Evolutionary conservation across 2,329 filamentous ascomycete species (phyloP), one percentile per base, ranked within the genome.

Genomic region (Talaromyces sp.): DNA sequence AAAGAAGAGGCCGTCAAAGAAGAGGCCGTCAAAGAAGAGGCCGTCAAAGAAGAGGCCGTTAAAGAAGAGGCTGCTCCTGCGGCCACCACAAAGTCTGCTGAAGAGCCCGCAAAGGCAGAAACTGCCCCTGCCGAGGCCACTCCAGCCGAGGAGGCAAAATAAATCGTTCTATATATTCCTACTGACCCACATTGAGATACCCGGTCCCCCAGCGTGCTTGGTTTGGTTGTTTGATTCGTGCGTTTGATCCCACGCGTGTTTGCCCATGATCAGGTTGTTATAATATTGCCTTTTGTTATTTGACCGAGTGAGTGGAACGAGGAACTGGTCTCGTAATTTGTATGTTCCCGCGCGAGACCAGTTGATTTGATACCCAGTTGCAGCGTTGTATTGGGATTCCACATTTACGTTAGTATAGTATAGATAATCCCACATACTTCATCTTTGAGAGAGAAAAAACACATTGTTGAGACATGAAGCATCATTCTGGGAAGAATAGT

Each of bases 321-420:
- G 52, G n/a, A 52, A 57, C 57, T 60, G 44, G 58, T 42, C 47
- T 50, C 18, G 36, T 56, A 57, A 52, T 56, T 56, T 28, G 42
- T 18, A 18, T 56, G 44, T 51, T 33, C 40, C 28, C 33, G 23
- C 50, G 63, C 10, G 56, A 12, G 59, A 57, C 52, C 51, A 53
- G 62, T 60, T 62, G 64, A 34, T 51, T 65, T 65, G 66, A 68
- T 68, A 68, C 66, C 66, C 62, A 59, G 63, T 63, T 58, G 56
- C 61, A 56, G 60, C 62, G 62, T 63, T 62, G 23, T 47, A 58
- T 65, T 60, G 64, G 64, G 8, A 36, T 40, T 55, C 60, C 52
- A 34, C 18, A 51, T 51, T 51, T 51, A 28, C 44, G 4, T 51
- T 53, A 31, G 12, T 53, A 30, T 23, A 53, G 27, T 31, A 53